Percentiles rank a stretch among this genome's conserved stretches.
Evolutionary conservation across 129 eudicot genomes (phyloP).

Genomic region (Apium graveolens): DNA sequence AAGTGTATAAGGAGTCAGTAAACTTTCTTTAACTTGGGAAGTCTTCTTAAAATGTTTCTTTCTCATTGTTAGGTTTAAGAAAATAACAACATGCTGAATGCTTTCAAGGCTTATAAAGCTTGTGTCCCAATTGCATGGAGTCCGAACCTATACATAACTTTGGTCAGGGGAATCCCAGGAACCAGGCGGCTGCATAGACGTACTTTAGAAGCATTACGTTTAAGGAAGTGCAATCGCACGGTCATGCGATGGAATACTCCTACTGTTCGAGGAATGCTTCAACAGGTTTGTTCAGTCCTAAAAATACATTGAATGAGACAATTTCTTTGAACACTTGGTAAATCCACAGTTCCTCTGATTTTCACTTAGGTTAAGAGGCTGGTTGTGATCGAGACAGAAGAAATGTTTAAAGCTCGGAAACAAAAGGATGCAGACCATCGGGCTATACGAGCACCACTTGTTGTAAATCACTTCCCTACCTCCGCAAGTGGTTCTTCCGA

Average conservation of each 20-base stretch:
- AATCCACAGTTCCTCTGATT: not conserved
- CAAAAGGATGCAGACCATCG: slow-evolving; percentile 49
- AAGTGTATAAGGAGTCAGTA: not conserved
- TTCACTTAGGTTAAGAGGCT: slow-evolving; percentile 61
- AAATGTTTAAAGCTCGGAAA: slow-evolving; percentile 85
- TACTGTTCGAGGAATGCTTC: slow-evolving; percentile 91
- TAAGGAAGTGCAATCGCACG: slow-evolving; percentile 73
- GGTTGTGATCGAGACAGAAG: slow-evolving; percentile 83
- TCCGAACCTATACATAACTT: slow-evolving; percentile 61
- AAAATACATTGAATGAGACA: not conserved
- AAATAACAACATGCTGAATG: slow-evolving; percentile 46
- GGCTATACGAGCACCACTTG: slow-evolving; percentile 72
- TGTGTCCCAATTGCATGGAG: slow-evolving; percentile 78
- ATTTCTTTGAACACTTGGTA: not conserved
- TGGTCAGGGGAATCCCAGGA: slow-evolving; percentile 91
- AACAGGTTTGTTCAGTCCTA: slow-evolving; percentile 52
- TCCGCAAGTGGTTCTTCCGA: slow-evolving; percentile 42
- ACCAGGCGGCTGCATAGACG: slow-evolving; percentile 82
- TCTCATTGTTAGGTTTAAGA: slow-evolving; percentile 17
- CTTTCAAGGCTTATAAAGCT: slow-evolving; percentile 84
- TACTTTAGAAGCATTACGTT: slow-evolving; percentile 69
- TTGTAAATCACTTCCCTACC: slow-evolving; percentile 45
- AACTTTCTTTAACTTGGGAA: not conserved
- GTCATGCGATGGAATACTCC: slow-evolving; percentile 86
- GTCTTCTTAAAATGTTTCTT: not conserved